Base-by-base conservation (phyloP, 768 basidiomycete species). In the Cantharellus cinnabarinus region DNA sequence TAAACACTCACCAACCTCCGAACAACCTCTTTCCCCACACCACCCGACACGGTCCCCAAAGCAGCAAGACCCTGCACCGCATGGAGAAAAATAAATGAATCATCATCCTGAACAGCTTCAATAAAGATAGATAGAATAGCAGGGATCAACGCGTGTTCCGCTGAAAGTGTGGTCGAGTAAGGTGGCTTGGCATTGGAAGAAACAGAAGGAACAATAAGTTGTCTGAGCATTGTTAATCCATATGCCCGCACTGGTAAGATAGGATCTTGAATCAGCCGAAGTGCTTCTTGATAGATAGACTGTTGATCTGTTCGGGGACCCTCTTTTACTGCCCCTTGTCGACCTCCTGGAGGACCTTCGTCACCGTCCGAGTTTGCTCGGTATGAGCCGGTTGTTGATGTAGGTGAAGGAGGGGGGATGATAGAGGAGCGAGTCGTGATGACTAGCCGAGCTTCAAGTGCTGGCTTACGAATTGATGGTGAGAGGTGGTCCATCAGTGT, bases 61-160 rank as follows among this genome's bases (percentile, higher is more conserved):
- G 77, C 80, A n/a, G 83, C 78, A 0, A 98, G 75, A 0, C 93
- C 93, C 65, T 91, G 88, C 10, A 94, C 83, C 0, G 86, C 90
- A 66, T 90, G 90, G 57, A 97, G 72, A 66, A 89, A 97, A 58
- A 97, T 80, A 68, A 90, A 97, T n/a, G 88, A 89, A 66, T 98
- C 94, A 42, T 91, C 85, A 62, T 95, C 90, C 66, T 89, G 84
- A 3, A 93, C 70, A 0, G 82, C 77, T 66, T 87, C 81, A 62
- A 93, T 69, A 68, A 97, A 94, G 58, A 95, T 83, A 38, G 85
- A 84, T 52, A 91, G 71, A 63, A 97, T 87, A 0, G 83, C 85
- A 3, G 90, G 89, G 14, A 82, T 70, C 35, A 97, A 72, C 0
- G 85, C 83, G 0, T 35, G 15, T 7, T 15, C 53, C 5, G 53